These are phyloP conservation scores for Rhododendron griersonianum DNA, from an alignment of 148 eudicot species.

Conservation along the genomic window DNA sequence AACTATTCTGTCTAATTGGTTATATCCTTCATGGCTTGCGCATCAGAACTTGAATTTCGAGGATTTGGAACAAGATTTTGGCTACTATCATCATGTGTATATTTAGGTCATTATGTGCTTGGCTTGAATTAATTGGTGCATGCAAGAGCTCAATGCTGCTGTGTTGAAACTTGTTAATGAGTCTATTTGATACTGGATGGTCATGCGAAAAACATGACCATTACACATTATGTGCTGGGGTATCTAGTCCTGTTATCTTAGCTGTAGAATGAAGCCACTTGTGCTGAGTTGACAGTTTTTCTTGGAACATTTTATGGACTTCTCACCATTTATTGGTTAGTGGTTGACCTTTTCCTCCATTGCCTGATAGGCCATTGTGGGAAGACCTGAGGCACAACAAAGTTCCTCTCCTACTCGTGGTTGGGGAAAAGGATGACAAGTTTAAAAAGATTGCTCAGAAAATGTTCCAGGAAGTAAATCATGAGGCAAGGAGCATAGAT, in stretches of 20 bases:
- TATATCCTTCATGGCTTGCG: background rate
- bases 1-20: background rate
- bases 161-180: background rate
- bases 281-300: background rate
- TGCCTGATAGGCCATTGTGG: conserved; percentile 62
- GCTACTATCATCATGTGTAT: background rate
- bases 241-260: background rate
- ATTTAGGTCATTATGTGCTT: background rate
- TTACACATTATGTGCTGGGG: background rate
- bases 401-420: conserved; percentile 52
- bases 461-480: conserved; percentile 31
- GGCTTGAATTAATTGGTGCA: conserved; percentile 3
- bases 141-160: background rate
- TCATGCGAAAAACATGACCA: background rate
- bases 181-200: background rate
- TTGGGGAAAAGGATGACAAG: conserved; percentile 73
- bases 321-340: background rate
- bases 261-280: background rate
- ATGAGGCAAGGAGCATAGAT: conserved; percentile 16
- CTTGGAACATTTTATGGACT: background rate
- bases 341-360: conserved; percentile 1
- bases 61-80: background rate
- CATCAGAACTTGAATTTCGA: background rate
- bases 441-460: conserved; percentile 56
- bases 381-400: conserved; percentile 65